These are phyloP conservation scores for Hygrophila difformis DNA, from an alignment of 257 asterid genomes.

Conservation along the genomic window DNA sequence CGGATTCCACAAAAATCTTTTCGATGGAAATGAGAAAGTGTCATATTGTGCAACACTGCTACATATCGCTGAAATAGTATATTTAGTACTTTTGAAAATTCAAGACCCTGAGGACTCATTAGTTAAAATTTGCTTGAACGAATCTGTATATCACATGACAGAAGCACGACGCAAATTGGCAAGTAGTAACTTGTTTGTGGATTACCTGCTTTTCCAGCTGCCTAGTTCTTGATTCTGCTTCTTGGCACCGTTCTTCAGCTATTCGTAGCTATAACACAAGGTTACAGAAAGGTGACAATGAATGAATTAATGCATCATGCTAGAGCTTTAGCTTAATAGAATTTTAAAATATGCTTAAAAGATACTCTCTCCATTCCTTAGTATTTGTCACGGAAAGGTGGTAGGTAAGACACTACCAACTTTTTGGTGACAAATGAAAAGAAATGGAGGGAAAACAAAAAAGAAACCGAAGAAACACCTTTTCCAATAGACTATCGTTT, in stretches of 20 bases:
- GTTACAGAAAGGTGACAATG: conserved; percentile 18
- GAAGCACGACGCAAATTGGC: neutral
- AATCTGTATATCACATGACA: neutral
- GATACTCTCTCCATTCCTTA: too few relatives aligned
- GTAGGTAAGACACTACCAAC: too few relatives aligned
- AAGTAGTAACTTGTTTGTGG: conserved; percentile 3
- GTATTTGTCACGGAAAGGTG: too few relatives aligned
- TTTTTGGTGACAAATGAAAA: too few relatives aligned
- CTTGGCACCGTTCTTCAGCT: conserved; percentile 83
- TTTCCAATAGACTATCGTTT: conserved; percentile 75
- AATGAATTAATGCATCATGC: conserved; percentile 3
- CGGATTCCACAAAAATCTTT: neutral
- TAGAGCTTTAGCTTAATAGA: neutral
- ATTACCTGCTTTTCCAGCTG: conserved; percentile 87
- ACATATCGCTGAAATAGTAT: neutral
- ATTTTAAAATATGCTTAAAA: conserved; percentile 1
- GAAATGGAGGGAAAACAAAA: conserved; percentile 1
- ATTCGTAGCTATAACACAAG: conserved; percentile 66
- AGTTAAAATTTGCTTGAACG: neutral
- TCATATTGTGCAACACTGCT: neutral
- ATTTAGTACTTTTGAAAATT: neutral
- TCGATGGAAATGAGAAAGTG: neutral
- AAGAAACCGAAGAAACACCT: conserved; percentile 44
- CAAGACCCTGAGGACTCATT: neutral
- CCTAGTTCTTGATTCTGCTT: conserved; percentile 87